phyloP scores from a whole-genome alignment of 306 rosid species.

The Prunus fruticosa region DNA sequence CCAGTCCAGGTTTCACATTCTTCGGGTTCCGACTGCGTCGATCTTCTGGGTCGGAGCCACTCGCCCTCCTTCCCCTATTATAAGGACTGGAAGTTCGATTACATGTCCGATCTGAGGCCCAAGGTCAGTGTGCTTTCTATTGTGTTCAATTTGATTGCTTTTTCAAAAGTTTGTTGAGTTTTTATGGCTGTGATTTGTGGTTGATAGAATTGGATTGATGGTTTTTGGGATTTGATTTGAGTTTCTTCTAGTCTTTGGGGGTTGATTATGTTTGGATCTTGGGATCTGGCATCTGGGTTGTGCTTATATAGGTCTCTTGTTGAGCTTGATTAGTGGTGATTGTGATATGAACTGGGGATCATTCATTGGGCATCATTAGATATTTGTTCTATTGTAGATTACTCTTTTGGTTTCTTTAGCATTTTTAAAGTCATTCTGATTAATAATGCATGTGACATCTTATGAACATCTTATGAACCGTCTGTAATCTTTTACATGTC shows the following conservation, averaged over 20 bases:
- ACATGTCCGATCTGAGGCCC: slow-evolving; percentile 59
- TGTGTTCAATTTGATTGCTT: not conserved
- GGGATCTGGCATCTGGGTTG: slow-evolving; percentile 25
- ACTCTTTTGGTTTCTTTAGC: not conserved
- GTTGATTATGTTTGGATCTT: slow-evolving; percentile 8
- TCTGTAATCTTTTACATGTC: slow-evolving; percentile 18
- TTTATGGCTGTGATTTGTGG: not conserved
- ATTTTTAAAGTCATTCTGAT: not conserved
- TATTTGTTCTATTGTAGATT: not conserved
- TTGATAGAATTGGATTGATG: not conserved
- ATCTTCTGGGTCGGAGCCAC: slow-evolving; percentile 36
- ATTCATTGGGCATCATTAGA: not conserved
- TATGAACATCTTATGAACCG: slow-evolving; percentile 8
- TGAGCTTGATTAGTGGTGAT: slow-evolving; percentile 1
- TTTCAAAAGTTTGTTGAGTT: not conserved
- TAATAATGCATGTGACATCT: not conserved
- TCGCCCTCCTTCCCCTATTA: slow-evolving; percentile 71
- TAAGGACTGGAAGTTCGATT: slow-evolving; percentile 62
- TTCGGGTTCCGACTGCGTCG: slow-evolving; percentile 49
- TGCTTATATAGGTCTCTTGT: not conserved
- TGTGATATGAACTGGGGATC: too few relatives aligned
- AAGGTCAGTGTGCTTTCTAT: slow-evolving; percentile 41
- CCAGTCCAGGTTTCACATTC: slow-evolving; percentile 29
- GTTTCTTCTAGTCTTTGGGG: not conserved
- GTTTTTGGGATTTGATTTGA: not conserved